Evolutionary conservation across 345 rosid species (phyloP), one percentile per base, ranked within the genome.

Genomic region (Salix udensis): DNA sequence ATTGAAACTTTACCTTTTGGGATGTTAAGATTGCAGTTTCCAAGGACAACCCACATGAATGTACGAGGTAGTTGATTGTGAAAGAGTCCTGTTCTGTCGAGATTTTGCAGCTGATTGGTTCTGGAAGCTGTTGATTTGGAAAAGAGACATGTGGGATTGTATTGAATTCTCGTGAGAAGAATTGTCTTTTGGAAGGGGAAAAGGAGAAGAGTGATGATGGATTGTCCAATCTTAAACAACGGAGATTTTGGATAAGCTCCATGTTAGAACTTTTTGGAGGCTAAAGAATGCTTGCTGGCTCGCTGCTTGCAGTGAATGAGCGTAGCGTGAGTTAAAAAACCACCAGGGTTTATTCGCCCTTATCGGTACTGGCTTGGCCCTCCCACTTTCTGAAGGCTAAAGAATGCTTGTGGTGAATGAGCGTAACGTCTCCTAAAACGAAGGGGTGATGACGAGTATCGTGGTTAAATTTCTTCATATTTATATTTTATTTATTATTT

Each of bases 61-160:
- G 26, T 23, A 71, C 71, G 26, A 77, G 76, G 80, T 77, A 77
- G 18, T 58, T 40, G 11, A 76, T 55, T 4, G 79, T 76, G 61
- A 76, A 76, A 8, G 68, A 39, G 42, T 37, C 60, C 21, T 39
- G 31, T 2, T 68, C 31, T 7, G 74, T 58, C 3, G 79, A 76
- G 19, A 30, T 30, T 58, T 40, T 36, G 61, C 50, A 42, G 7
- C 60, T 13, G 42, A 16, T 69, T 16, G 60, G 19, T n/a, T 26
- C 36, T n/a, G 26, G 48, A 23, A 72, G 19, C 8, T 11, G 66
- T 46, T 74, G 42, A 10, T 16, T 68, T 58, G 21, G 67, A 21
- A 69, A 42, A 60, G 42, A 42, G 37, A 55, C 48, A 40, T 34
- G 21, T 10, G 67, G 68, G 58, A 30, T 5, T 2, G 44, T 68